Conservation (phyloP, 2,329 filamentous ascomycete species). For the Cryphonectria carpinicola region DNA sequence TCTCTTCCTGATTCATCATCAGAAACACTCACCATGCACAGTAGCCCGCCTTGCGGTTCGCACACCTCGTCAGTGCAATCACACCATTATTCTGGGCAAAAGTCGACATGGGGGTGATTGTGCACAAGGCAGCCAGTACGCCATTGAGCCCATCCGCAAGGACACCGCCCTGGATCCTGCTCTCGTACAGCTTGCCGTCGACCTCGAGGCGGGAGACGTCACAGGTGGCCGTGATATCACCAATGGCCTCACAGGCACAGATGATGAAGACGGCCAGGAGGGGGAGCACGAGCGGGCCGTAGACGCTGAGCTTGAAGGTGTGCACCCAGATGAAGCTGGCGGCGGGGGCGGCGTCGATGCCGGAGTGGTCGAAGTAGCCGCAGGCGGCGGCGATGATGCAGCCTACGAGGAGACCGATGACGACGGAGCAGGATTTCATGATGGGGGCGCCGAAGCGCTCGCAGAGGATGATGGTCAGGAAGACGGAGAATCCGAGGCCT, state of each 20-base stretch:
- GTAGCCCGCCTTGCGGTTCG: constrained; percentile 80
- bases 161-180: constrained; percentile 77
- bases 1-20: too few relatives aligned
- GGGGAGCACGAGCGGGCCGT: constrained; percentile 74
- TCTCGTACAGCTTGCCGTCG: constrained; percentile 72
- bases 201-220: constrained; percentile 79
- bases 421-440: constrained; percentile 80
- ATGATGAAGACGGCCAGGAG: constrained; percentile 73
- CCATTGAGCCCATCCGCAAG: constrained; percentile 79
- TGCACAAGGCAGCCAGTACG: constrained; percentile 74
- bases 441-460: constrained; percentile 82
- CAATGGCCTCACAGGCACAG: constrained; percentile 77
- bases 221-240: constrained; percentile 80
- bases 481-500: constrained; percentile 76
- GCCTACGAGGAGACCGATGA: constrained; percentile 73
- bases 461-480: constrained; percentile 77
- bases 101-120: constrained; percentile 78
- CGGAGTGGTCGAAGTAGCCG: constrained; percentile 76
- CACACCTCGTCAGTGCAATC: constrained; percentile 79
- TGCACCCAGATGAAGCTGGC: constrained; percentile 80
- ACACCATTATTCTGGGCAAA: constrained; percentile 88
- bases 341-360: constrained; percentile 72
- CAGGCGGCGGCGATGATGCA: constrained; percentile 79
- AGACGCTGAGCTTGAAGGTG: constrained; percentile 73
- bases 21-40: constrained; percentile 59